These are phyloP conservation scores for Helichrysum umbraculigerum DNA, from an alignment of 129 eudicot species.

Conservation along the genomic window DNA sequence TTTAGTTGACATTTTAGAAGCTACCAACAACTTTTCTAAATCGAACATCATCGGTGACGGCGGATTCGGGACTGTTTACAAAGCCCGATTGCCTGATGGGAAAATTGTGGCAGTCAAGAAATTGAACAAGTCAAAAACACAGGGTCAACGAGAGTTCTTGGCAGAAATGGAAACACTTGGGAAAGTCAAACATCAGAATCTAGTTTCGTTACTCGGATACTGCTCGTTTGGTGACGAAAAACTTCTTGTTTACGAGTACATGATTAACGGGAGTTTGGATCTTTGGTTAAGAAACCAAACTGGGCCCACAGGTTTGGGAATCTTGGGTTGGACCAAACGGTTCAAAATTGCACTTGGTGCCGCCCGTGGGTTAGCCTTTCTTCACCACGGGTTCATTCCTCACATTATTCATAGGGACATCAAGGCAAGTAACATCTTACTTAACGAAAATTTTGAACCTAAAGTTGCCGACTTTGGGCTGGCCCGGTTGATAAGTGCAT, in stretches of 20 bases:
- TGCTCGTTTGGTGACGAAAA: conserved; percentile 66
- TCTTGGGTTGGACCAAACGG: conserved; percentile 56
- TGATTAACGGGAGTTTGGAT: conserved; percentile 76
- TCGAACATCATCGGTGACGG: conserved; percentile 72
- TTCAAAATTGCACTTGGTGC: conserved; percentile 71
- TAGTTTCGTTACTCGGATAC: conserved; percentile 68
- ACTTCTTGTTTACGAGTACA: conserved; percentile 69
- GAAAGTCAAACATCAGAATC: conserved; percentile 69
- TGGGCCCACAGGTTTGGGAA: conserved; percentile 41
- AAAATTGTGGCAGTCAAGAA: conserved; percentile 65
- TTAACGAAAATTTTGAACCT: conserved; percentile 68
- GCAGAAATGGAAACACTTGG: conserved; percentile 84
- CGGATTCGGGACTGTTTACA: conserved; percentile 76
- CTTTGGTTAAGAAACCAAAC: conserved; percentile 64
- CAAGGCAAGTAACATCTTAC: conserved; percentile 68
- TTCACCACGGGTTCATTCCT: conserved; percentile 68
- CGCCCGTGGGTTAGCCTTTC: conserved; percentile 75
- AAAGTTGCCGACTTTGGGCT: conserved; percentile 74
- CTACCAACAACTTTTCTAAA: conserved; percentile 68
- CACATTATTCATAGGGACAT: conserved; percentile 75
- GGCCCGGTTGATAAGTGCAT: conserved; percentile 69
- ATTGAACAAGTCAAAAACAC: conserved; percentile 55
- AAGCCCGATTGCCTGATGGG: conserved; percentile 57
- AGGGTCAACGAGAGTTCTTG: conserved; percentile 65
- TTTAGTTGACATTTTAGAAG: conserved; percentile 56